These are phyloP conservation scores for Micractinium conductrix DNA, from an alignment of 139 green algal species.

Conservation along the genomic window DNA sequence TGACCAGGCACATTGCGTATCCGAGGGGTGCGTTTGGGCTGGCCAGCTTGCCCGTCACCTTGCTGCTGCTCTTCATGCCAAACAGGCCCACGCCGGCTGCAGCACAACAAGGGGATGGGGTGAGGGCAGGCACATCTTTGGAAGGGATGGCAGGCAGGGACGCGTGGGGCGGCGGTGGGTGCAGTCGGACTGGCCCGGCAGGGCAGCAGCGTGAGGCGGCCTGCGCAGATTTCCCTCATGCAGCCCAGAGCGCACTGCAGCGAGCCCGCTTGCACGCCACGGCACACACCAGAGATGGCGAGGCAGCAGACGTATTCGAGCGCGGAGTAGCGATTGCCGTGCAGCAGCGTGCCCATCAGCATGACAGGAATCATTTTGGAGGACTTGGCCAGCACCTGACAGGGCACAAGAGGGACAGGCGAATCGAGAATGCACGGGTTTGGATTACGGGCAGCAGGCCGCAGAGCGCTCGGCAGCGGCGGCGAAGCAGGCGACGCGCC, in stretches of 20 bases:
- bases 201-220: not conserved
- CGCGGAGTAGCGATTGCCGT: constrained; percentile 79
- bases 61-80: constrained; percentile 69
- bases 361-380: constrained; percentile 99
- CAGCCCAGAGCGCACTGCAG: not conserved
- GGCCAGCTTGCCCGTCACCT: constrained; percentile 75
- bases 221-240: not conserved
- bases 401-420: not conserved
- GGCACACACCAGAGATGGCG: constrained; percentile 77
- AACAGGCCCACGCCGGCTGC: constrained; percentile 82
- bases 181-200: not conserved
- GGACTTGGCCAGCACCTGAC: constrained; percentile 95
- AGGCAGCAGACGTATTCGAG: constrained; percentile 91
- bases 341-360: constrained; percentile 90
- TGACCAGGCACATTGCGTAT: constrained; percentile 92
- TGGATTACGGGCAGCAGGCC: too few species aligned
- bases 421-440: too few species aligned
- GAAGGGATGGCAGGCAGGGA: too few species aligned
- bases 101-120: not conserved
- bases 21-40: constrained; percentile 86
- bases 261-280: too few species aligned
- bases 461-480: not conserved
- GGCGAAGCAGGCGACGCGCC: not conserved
- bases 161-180: too few species aligned
- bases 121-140: too few species aligned